A percentile compares a stretch with the other conserved stretches of the same genome.
Evolutionary conservation across 2,329 filamentous ascomycete species (phyloP).

Genomic region (Tolypocladium album): DNA sequence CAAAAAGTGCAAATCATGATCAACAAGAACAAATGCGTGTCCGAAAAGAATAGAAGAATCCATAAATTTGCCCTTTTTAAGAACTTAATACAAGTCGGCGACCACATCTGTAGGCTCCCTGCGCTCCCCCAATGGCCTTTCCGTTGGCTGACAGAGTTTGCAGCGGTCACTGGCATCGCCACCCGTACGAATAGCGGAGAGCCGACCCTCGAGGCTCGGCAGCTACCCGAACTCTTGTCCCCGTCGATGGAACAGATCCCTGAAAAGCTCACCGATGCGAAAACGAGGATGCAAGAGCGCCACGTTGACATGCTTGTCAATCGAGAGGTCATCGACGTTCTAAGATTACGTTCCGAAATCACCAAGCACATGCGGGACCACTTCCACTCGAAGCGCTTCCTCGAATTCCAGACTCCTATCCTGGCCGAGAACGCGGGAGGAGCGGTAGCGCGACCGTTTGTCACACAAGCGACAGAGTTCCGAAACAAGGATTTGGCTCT

Average conservation of each 20-base stretch:
- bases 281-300: slow-evolving; percentile 63
- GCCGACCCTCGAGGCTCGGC: slow-evolving; percentile 58
- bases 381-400: slow-evolving; percentile 60
- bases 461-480: slow-evolving; percentile 69
- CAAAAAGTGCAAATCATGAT: slow-evolving; percentile 66
- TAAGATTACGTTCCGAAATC: slow-evolving; percentile 65
- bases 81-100: slow-evolving; percentile 64
- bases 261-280: slow-evolving; percentile 54
- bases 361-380: slow-evolving; percentile 64
- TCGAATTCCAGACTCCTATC: slow-evolving; percentile 87
- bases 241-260: slow-evolving; percentile 76
- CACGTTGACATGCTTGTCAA: slow-evolving; percentile 84
- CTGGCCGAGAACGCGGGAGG: slow-evolving; percentile 76
- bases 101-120: slow-evolving; percentile 62
- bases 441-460: slow-evolving; percentile 77
- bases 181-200: slow-evolving; percentile 63
- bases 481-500: slow-evolving; percentile 61
- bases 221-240: slow-evolving; percentile 61
- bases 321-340: slow-evolving; percentile 51
- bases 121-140: slow-evolving; percentile 10
- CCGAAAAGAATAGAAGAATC: slow-evolving; percentile 19
- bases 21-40: slow-evolving; percentile 45
- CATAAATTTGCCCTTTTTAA: slow-evolving; percentile 48
- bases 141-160: slow-evolving; percentile 12
- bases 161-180: slow-evolving; percentile 60